Percentiles rank a stretch among this genome's conserved stretches.
phyloP scores from a whole-genome alignment of 129 eudicot genomes.

The Escallonia rubra region DNA sequence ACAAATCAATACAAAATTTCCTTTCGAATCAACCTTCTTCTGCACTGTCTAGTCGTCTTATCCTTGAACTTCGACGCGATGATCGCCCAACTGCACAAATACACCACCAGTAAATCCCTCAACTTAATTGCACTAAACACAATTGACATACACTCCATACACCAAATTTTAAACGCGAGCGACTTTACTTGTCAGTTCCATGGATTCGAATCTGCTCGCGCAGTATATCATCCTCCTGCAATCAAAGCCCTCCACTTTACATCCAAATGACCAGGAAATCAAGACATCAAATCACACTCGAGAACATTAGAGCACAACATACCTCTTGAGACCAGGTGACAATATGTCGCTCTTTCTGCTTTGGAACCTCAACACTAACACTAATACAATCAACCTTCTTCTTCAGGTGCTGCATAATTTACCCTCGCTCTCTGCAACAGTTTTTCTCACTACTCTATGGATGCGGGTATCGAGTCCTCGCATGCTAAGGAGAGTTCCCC shows the following conservation, averaged over 20 bases:
- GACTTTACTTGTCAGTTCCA: slow-evolving; percentile 82
- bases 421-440: slow-evolving; percentile 3
- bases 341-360: slow-evolving; percentile 73
- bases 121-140: not conserved
- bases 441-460: slow-evolving; percentile 19
- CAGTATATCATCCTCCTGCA: slow-evolving; percentile 87
- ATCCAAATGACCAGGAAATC: not conserved
- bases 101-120: not conserved
- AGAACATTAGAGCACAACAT: not conserved
- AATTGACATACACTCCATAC: not conserved
- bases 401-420: slow-evolving; percentile 45
- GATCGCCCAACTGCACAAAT: slow-evolving; percentile 71
- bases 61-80: slow-evolving; percentile 86
- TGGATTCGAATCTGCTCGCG: slow-evolving; percentile 69
- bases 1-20: no score
- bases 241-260: slow-evolving; percentile 4
- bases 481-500: slow-evolving; percentile 49
- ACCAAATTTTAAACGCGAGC: not conserved
- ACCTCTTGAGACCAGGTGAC: slow-evolving; percentile 98
- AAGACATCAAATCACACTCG: not conserved
- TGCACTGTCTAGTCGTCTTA: slow-evolving; percentile 90
- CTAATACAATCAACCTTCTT: slow-evolving; percentile 31
- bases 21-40: slow-evolving; percentile 62
- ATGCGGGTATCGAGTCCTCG: slow-evolving; percentile 22
- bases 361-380: slow-evolving; percentile 22